Base-by-base conservation (phyloP, 805 yeast genomes). In the Starmerella kuoi region DNA sequence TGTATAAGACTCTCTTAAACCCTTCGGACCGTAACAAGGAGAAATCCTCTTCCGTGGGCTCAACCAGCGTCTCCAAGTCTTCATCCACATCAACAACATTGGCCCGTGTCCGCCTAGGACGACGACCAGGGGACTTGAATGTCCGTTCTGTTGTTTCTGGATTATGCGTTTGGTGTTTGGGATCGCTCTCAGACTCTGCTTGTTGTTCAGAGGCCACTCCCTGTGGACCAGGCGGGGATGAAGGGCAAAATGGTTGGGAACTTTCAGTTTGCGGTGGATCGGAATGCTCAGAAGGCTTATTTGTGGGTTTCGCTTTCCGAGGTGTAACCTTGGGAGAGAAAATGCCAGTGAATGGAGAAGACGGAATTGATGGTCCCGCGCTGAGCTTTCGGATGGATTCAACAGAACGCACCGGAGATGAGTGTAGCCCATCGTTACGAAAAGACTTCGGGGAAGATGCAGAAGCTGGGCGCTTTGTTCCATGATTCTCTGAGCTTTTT, bases 21-120 rank as follows among this genome's bases (percentile, higher is more conserved):
- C 49, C 51, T 1, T 20, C 32, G 2, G 22, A 27, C 12, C 17
- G 23, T 26, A 50, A 36, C 14, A 18, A 18, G 6, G 18, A 31
- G 22, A 40, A 21, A 32, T 46, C 51, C 19, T 36, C 43, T 3
- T 25, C 37, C 2, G 50, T 40, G 17, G 53, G 53, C 37, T 50
- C 52, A 3, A 39, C 38, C 5, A 30, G 37, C 5, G 15, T 35
- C 5, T 26, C 42, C n/a, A 22, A 26, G 5, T 34, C 45, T 15
- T 8, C 37, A 33, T 17, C 37, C 6, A 18, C 11, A 15, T 5
- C 14, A 8, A n/a, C 26, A n/a, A 31, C 20, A 14, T 15, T 14
- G 5, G 9, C 6, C 18, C 37, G 37, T 8, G 27, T 33, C 5
- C 17, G 5, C 17, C 37, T 20, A 15, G 26, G 37, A 18, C 17